These are phyloP conservation scores for Penicillium ucsense DNA, from an alignment of 495 filamentous ascomycete genomes.

Conservation along the genomic window DNA sequence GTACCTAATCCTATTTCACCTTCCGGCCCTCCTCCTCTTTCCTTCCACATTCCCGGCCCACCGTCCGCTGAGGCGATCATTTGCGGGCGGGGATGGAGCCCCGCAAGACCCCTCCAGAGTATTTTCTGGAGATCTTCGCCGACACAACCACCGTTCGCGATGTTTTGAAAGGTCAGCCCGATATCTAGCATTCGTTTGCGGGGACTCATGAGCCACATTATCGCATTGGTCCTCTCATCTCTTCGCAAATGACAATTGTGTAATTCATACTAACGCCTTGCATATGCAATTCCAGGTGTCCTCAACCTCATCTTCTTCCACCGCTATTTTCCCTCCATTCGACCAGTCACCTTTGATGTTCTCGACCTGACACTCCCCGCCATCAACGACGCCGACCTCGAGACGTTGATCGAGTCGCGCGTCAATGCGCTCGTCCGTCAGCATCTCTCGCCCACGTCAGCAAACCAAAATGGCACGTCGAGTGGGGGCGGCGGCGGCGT, in stretches of 20 bases:
- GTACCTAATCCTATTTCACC: not conserved
- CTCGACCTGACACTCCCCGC: slow-evolving; percentile 85
- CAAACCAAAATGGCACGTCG: slow-evolving; percentile 37
- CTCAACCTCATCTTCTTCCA: slow-evolving; percentile 99
- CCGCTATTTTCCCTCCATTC: slow-evolving; percentile 82
- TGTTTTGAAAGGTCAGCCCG: slow-evolving; percentile 68
- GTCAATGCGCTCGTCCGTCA: slow-evolving; percentile 64
- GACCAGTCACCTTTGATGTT: slow-evolving; percentile 79
- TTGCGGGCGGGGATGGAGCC: slow-evolving; percentile 41
- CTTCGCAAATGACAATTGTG: too few species aligned
- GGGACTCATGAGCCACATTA: too few species aligned
- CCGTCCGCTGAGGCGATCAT: slow-evolving; percentile 13
- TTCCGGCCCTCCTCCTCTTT: not conserved
- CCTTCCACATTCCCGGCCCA: not conserved
- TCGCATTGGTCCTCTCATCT: too few species aligned
- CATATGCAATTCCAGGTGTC: slow-evolving; percentile 48
- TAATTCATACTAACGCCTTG: too few species aligned
- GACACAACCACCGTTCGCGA: slow-evolving; percentile 77
- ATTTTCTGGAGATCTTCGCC: slow-evolving; percentile 75
- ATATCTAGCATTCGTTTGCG: not conserved
- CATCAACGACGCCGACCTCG: slow-evolving; percentile 79
- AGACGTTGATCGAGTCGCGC: slow-evolving; percentile 85
- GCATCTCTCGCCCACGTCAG: slow-evolving; percentile 36
- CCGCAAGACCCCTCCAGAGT: slow-evolving; percentile 62
- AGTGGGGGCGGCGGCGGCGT: slow-evolving; percentile 36